A percentile compares a stretch with the other conserved stretches of the same genome.
Evolutionary conservation across 108 stramenopile genomes (phyloP).

Genomic region (Thalassiosira profunda): DNA sequence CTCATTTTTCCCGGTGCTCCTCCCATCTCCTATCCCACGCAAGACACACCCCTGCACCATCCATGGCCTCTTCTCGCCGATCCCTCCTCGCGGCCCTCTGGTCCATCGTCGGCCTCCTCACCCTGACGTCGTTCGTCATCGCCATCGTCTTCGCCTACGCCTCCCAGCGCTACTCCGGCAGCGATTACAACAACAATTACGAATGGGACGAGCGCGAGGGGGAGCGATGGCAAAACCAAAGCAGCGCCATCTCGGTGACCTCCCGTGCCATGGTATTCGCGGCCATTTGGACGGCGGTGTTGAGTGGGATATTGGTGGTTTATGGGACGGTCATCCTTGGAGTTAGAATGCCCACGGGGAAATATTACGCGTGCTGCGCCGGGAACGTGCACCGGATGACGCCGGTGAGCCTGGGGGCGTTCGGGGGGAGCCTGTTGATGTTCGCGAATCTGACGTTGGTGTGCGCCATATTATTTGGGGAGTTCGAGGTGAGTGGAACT

Average conservation of each 20-base stretch:
- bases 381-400: constrained; percentile 82
- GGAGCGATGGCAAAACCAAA: constrained; percentile 26
- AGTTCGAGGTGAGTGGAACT: constrained; percentile 74
- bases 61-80: constrained; percentile 45
- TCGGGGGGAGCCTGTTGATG: constrained; percentile 86
- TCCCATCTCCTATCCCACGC: too few species aligned
- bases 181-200: constrained; percentile 16
- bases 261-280: constrained; percentile 85
- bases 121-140: constrained; percentile 66
- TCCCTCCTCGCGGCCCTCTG: constrained; percentile 80
- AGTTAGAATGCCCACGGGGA: constrained; percentile 76
- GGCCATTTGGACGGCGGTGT: constrained; percentile 82
- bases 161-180: constrained; percentile 32
- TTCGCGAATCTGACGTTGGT: constrained; percentile 87
- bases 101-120: constrained; percentile 73
- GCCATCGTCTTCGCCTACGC: constrained; percentile 66
- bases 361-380: constrained; percentile 81
- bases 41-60: too few species aligned
- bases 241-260: constrained; percentile 63
- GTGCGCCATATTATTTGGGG: constrained; percentile 81
- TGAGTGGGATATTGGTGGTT: constrained; percentile 67
- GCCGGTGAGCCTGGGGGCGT: constrained; percentile 80
- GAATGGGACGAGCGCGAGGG: constrained; percentile 29
- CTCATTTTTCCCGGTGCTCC: too few species aligned
- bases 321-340: constrained; percentile 87